Evolutionary conservation across 805 yeast genomes (phyloP).

Genomic region (Vanderwaltozyma yarrowii): DNA sequence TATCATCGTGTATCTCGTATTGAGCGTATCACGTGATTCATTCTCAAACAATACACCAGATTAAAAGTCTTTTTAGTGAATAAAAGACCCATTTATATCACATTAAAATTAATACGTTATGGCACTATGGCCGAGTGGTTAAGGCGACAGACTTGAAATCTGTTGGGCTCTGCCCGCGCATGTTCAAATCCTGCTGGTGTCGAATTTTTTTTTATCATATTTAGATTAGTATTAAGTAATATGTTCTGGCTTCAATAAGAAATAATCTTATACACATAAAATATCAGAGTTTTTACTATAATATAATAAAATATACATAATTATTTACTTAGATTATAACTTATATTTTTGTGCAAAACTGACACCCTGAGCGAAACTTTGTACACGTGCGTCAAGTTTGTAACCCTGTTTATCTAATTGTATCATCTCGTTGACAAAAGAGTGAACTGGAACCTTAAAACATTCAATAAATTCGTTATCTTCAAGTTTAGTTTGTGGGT

Average conservation of each 20-base stretch:
- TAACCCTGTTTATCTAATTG: conserved; percentile 54
- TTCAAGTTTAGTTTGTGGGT: conserved; percentile 70
- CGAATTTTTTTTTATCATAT: conserved; percentile 18
- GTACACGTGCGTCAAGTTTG: conserved; percentile 77
- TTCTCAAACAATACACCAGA: too few species aligned
- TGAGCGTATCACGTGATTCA: too few species aligned
- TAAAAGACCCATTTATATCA: too few species aligned
- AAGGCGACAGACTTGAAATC: conserved; percentile 38
- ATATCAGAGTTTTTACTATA: too few species aligned
- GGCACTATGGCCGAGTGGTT: conserved; percentile 38
- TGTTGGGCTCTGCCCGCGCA: conserved; percentile 37
- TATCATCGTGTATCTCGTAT: too few species aligned
- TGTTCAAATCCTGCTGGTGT: conserved; percentile 38
- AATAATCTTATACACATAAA: too few species aligned
- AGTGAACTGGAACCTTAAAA: conserved; percentile 57
- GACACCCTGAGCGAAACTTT: conserved; percentile 77
- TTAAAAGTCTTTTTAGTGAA: too few species aligned
- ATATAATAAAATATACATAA: neutral
- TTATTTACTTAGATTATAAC: conserved; percentile 4
- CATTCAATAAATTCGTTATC: conserved; percentile 89
- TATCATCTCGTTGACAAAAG: conserved; percentile 45
- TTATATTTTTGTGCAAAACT: conserved; percentile 38
- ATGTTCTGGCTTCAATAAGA: too few species aligned
- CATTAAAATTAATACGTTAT: conserved; percentile 5
- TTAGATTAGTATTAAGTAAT: too few species aligned